phyloP scores from a whole-genome alignment of 257 asterid species.

The Ocimum tenuiflorum region DNA sequence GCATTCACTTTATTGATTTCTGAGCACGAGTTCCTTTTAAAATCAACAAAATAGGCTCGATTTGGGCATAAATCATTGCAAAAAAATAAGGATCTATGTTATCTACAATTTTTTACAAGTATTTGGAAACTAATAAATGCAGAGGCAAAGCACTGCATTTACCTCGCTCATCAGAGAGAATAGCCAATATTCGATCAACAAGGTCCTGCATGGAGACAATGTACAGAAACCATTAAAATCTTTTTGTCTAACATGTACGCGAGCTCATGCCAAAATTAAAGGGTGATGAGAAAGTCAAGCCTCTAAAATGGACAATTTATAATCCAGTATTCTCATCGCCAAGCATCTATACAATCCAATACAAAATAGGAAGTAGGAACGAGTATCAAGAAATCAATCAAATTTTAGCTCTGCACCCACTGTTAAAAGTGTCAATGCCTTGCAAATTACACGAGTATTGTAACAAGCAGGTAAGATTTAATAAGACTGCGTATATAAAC shows the following conservation, averaged over 20 bases:
- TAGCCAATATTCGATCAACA: constrained; percentile 73
- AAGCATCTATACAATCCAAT: too few relatives aligned
- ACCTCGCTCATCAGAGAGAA: constrained; percentile 85
- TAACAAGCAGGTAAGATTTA: not conserved
- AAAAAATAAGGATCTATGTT: not conserved
- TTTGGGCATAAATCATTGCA: too few relatives aligned
- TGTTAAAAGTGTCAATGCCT: not conserved
- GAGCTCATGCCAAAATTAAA: constrained; percentile 5
- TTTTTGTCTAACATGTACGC: not conserved
- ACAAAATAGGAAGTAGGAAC: too few relatives aligned
- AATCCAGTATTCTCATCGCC: not conserved
- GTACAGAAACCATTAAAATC: constrained; percentile 12
- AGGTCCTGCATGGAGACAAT: constrained; percentile 61
- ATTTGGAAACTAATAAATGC: constrained; percentile 1
- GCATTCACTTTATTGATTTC: too few relatives aligned
- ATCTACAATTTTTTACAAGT: not conserved
- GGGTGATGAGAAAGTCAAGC: not conserved
- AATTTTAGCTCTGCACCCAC: too few relatives aligned
- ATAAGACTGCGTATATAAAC: not conserved
- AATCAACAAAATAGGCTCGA: too few relatives aligned
- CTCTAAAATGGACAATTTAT: not conserved
- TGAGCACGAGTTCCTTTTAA: too few relatives aligned
- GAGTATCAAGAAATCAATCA: not conserved
- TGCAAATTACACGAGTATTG: not conserved
- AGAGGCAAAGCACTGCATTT: constrained; percentile 11